phyloP scores from a whole-genome alignment of 1,284 basidiomycete species.

The Marasmius tenuissimus region DNA sequence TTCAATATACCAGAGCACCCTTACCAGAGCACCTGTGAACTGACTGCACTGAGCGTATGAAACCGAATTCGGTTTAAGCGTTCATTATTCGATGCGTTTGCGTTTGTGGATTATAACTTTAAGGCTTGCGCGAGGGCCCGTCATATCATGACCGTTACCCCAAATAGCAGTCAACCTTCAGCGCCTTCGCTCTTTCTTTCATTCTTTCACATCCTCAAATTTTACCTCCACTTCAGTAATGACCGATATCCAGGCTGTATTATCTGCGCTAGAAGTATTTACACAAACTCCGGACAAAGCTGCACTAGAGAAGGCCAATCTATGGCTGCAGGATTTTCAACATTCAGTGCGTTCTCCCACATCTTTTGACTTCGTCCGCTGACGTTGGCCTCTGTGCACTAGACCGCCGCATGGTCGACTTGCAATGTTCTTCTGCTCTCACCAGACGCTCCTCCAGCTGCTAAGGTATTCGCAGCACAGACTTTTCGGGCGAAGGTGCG shows the following conservation, averaged over 20 bases:
- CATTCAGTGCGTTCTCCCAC: constrained; percentile 79
- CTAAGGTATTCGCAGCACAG: constrained; percentile 94
- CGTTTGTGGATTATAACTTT: too few species aligned
- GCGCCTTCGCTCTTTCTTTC: not conserved
- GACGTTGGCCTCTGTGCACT: constrained; percentile 64
- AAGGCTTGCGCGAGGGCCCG: too few species aligned
- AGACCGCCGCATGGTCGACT: constrained; percentile 95
- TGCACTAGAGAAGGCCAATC: constrained; percentile 83
- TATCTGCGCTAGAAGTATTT: constrained; percentile 77
- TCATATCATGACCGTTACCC: too few species aligned
- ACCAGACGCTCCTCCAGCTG: constrained; percentile 76
- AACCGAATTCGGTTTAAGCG: not conserved
- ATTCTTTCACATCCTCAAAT: constrained; percentile 12
- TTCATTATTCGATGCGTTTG: too few species aligned
- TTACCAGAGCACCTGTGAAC: not conserved
- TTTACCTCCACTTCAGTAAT: constrained; percentile 31
- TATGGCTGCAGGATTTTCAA: constrained; percentile 95
- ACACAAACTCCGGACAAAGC: constrained; percentile 77
- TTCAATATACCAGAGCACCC: constrained; percentile 6
- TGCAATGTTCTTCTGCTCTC: constrained; percentile 89
- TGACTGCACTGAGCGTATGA: not conserved
- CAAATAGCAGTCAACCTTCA: constrained; percentile 3
- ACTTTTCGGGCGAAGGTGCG: constrained; percentile 93
- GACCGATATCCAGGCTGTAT: constrained; percentile 67
- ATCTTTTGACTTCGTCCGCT: constrained; percentile 57